Conservation (phyloP, 805 yeast species). For the Metschnikowia rubicola region DNA sequence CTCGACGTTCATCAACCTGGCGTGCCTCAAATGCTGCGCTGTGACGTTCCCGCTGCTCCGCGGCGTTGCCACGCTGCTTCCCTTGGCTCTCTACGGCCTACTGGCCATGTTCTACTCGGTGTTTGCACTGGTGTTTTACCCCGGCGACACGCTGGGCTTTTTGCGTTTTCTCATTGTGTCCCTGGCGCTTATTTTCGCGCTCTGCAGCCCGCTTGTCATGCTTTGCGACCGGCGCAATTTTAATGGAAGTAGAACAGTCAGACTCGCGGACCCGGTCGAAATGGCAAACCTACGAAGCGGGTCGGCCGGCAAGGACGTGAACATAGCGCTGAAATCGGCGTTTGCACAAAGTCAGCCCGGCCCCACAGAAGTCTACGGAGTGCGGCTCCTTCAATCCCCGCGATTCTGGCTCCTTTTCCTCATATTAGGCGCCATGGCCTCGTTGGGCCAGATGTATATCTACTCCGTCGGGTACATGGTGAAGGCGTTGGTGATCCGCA, state of each 20-base stretch:
- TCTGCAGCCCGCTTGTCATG: slow-evolving; percentile 48
- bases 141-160: slow-evolving; percentile 57
- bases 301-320: not conserved
- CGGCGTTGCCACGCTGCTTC: slow-evolving; percentile 74
- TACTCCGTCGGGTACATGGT: slow-evolving; percentile 46
- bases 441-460: slow-evolving; percentile 46
- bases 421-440: slow-evolving; percentile 38
- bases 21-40: slow-evolving; percentile 72
- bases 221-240: slow-evolving; percentile 29
- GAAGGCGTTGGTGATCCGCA: slow-evolving; percentile 31
- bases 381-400: slow-evolving; percentile 19
- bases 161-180: slow-evolving; percentile 45
- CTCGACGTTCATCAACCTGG: slow-evolving; percentile 60
- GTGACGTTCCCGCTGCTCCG: slow-evolving; percentile 60
- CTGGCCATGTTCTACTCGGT: slow-evolving; percentile 67
- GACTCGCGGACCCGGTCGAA: slow-evolving; percentile 12
- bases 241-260: not conserved
- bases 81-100: slow-evolving; percentile 71
- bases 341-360: not conserved
- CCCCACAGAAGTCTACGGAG: slow-evolving; percentile 12
- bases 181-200: slow-evolving; percentile 36
- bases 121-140: slow-evolving; percentile 48
- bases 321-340: too few relatives aligned
- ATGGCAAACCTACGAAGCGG: slow-evolving; percentile 8
- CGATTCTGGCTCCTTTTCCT: slow-evolving; percentile 39